Evolutionary conservation across 176 grass and related monocot genomes (phyloP).

Genomic region (sorghum (Sorghum bicolor)): DNA sequence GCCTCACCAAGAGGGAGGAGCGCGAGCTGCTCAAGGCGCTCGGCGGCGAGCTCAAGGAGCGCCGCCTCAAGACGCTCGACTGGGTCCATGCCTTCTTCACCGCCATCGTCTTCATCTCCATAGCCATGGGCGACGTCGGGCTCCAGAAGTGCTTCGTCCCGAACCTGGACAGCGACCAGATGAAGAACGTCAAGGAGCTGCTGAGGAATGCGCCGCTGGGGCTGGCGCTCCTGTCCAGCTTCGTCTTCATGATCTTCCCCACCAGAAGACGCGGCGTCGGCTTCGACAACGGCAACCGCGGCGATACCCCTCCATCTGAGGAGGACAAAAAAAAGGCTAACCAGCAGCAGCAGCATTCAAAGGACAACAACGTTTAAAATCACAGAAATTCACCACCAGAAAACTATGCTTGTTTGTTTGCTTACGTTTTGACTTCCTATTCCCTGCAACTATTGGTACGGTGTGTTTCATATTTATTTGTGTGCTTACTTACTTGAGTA

Average conservation of each 20-base stretch:
- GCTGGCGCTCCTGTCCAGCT: neutral
- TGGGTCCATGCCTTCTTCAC: neutral
- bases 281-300: neutral
- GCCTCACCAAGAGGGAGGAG: neutral
- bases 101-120: slow-evolving; percentile 1
- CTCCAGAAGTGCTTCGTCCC: slow-evolving; percentile 5
- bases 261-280: neutral
- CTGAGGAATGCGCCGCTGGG: neutral
- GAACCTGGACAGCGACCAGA: neutral
- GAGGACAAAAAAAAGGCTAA: too few species aligned
- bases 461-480: too few species aligned
- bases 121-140: neutral
- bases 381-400: too few species aligned
- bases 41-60: neutral
- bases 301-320: neutral
- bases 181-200: neutral
- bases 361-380: too few species aligned
- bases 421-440: too few species aligned
- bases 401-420: too few species aligned
- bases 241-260: neutral
- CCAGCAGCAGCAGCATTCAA: too few species aligned
- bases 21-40: neutral
- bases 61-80: neutral
- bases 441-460: too few species aligned
- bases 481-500: too few species aligned